Evolutionary conservation across 192 early-diverging fungal genomes (phyloP).

Genomic region (Umbelopsis sp.): DNA sequence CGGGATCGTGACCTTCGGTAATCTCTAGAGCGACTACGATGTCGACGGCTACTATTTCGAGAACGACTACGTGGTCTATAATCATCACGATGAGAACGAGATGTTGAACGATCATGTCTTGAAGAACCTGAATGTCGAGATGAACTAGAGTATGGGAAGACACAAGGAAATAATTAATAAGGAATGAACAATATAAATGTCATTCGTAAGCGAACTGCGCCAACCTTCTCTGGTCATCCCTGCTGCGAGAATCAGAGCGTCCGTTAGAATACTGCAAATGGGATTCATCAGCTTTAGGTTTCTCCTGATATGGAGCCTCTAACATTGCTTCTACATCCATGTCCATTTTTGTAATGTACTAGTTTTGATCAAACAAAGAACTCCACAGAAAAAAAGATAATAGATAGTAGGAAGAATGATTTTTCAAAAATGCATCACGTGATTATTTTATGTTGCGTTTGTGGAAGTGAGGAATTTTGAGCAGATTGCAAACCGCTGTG

Average conservation of each 20-base stretch:
- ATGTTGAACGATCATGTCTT: slow-evolving; percentile 39
- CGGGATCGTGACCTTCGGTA: slow-evolving; percentile 46
- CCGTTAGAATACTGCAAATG: background rate
- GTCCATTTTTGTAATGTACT: slow-evolving; percentile 27
- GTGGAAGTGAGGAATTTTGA: background rate
- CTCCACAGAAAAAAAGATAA: background rate
- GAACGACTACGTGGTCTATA: slow-evolving; percentile 36
- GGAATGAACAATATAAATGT: background rate
- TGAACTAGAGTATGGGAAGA: slow-evolving; percentile 18
- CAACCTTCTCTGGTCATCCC: slow-evolving; percentile 6
- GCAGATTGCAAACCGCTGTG: too few relatives aligned
- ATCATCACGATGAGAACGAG: slow-evolving; percentile 39
- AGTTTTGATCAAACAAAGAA: background rate
- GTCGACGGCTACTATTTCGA: slow-evolving; percentile 43
- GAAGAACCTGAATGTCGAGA: slow-evolving; percentile 42
- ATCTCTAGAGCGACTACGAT: slow-evolving; percentile 44
- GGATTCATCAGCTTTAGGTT: background rate
- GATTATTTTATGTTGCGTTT: background rate
- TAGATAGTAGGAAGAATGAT: background rate
- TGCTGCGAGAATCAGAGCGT: background rate
- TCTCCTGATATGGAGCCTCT: slow-evolving; percentile 63
- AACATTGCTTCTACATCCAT: slow-evolving; percentile 63
- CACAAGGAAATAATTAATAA: background rate
- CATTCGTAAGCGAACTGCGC: slow-evolving; percentile 9
- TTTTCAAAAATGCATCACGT: background rate